phyloP scores from a whole-genome alignment of 306 rosid genomes.

The Alnus rubra region DNA sequence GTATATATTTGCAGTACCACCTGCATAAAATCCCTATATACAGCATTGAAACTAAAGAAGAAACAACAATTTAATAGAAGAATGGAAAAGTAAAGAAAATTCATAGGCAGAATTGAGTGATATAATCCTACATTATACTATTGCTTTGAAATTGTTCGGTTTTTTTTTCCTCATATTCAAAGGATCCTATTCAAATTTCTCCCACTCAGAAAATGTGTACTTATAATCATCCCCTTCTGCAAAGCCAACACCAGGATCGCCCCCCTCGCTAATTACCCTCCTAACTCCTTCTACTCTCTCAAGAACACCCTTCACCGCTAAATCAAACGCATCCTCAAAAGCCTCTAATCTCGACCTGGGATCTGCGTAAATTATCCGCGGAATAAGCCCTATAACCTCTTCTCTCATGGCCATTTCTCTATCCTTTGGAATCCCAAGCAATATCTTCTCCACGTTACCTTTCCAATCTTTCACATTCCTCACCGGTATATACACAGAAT shows the following conservation, averaged over 20 bases:
- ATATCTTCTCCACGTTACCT: slow-evolving; percentile 46
- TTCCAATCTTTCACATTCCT: slow-evolving; percentile 57
- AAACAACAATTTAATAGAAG: background rate
- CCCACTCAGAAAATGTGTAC: slow-evolving; percentile 59
- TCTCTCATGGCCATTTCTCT: slow-evolving; percentile 69
- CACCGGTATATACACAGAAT: slow-evolving; percentile 77
- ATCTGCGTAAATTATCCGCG: slow-evolving; percentile 68
- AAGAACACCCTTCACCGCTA: slow-evolving; percentile 66
- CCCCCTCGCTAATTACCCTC: slow-evolving; percentile 53
- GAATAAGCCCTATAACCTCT: slow-evolving; percentile 66
- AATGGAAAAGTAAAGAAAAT: background rate
- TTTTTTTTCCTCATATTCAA: background rate
- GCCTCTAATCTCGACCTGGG: slow-evolving; percentile 47
- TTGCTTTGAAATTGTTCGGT: background rate
- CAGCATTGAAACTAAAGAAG: background rate
- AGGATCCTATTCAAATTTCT: background rate
- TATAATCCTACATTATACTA: background rate
- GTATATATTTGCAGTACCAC: background rate
- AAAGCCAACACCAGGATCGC: slow-evolving; percentile 79
- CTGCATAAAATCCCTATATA: background rate
- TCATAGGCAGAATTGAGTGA: background rate
- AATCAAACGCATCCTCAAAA: slow-evolving; percentile 76
- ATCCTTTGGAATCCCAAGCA: slow-evolving; percentile 51
- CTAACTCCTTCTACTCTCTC: slow-evolving; percentile 65
- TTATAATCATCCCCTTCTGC: slow-evolving; percentile 80